Evolutionary conservation across 2,329 filamentous ascomycete genomes (phyloP).

Genomic region (Pyrenophora seminiperda): DNA sequence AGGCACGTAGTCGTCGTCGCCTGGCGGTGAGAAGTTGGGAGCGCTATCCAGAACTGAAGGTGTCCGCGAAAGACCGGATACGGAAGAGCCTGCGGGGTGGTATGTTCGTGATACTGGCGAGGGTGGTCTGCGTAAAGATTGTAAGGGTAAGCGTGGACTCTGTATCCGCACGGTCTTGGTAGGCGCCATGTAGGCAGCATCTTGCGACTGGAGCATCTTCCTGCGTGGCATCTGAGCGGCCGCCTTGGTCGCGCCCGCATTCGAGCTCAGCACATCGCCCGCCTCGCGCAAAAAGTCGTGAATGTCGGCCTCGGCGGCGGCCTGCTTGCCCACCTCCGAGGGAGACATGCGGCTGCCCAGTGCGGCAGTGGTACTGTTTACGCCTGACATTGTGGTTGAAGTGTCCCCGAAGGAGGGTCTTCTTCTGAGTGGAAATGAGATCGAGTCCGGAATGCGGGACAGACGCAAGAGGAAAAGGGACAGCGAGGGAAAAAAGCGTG

Average conservation of each 20-base stretch:
- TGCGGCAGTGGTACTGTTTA: slow-evolving; percentile 42
- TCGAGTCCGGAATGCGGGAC: slow-evolving; percentile 28
- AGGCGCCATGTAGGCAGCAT: slow-evolving; percentile 29
- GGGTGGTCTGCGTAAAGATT: slow-evolving; percentile 49
- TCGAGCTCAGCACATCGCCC: slow-evolving; percentile 36
- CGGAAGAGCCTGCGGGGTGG: slow-evolving; percentile 53
- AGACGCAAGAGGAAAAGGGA: slow-evolving; percentile 31
- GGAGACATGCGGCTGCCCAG: slow-evolving; percentile 35
- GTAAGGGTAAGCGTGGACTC: slow-evolving; percentile 45
- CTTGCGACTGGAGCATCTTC: slow-evolving; percentile 31
- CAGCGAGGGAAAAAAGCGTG: slow-evolving; percentile 23
- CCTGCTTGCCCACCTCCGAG: slow-evolving; percentile 38
- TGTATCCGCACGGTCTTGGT: slow-evolving; percentile 24
- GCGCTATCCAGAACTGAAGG: slow-evolving; percentile 58
- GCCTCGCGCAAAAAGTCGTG: slow-evolving; percentile 53
- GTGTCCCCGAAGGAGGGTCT: slow-evolving; percentile 38
- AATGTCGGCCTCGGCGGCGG: slow-evolving; percentile 47
- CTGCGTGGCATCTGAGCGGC: slow-evolving; percentile 31
- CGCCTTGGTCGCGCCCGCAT: slow-evolving; percentile 11
- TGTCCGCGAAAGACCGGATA: slow-evolving; percentile 52
- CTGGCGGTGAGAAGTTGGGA: slow-evolving; percentile 60
- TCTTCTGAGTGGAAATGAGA: slow-evolving; percentile 28
- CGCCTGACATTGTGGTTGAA: slow-evolving; percentile 42
- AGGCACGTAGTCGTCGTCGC: slow-evolving; percentile 66
- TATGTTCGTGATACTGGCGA: slow-evolving; percentile 54